Evolutionary conservation across 2,329 filamentous ascomycete genomes (phyloP), one percentile per base, ranked within the genome.

Genomic region (Colletotrichum horii): DNA sequence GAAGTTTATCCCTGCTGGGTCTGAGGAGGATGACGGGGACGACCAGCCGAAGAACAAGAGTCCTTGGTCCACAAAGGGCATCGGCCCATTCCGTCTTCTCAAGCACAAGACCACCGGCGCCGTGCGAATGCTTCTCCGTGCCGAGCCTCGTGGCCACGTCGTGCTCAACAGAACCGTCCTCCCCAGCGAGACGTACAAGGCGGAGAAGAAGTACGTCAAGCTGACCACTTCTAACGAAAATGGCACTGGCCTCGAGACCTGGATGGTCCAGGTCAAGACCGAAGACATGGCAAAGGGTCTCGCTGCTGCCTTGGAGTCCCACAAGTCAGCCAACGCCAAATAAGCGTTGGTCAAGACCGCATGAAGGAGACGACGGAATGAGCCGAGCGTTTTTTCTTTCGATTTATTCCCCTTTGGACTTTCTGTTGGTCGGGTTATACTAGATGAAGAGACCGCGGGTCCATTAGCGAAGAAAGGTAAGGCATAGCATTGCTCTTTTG

Each of bases 121-220:
- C 32, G 90, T 93, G 6, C 91, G 95, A 55, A 86, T 97, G 61
- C 85, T 97, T 24, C 85, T 96, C 77, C 92, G 95, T 66, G 91
- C 91, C n/a, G 94, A 96, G 78, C 94, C 94, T 1, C 90, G 92
- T 77, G 95, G 95, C 19, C 91, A 93, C 52, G 87, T 96, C 62
- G 90, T 94, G 5, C 86, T 97, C 80, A 97, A 97, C 85, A 91
- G 93, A 79, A 84, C 88, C 24, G 83, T 96, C 65, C 84, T 95
- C 38, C 86, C 91, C 3, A 86, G 89, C n/a, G 84, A 92, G 68
- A 87, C 87, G 7, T 96, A 96, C 85, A 90, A 90, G 80, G 85
- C 88, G 8, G 88, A 89, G 32, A 86, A 87, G 14, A 94, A 93
- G 83, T 92, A 90, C 75, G 85, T 94, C 74, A 92, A 90, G 81